Conservation (phyloP, 495 filamentous ascomycete species). For the Cryomyces minteri region DNA sequence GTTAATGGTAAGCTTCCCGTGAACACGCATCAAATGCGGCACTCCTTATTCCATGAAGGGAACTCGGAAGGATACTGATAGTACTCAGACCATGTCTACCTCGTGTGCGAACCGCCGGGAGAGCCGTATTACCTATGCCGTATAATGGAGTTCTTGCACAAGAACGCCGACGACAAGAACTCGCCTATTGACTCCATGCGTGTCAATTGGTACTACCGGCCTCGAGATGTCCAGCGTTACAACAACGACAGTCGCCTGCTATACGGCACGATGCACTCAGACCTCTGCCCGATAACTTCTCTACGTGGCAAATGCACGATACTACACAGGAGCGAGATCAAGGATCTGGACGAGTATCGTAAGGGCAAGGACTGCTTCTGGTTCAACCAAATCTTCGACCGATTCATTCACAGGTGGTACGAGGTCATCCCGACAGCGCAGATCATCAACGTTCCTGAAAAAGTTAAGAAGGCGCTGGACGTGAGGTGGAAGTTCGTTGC, state of each 20-base stretch:
- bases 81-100: conserved; percentile 74
- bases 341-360: conserved; percentile 66
- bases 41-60: no score
- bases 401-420: conserved; percentile 95
- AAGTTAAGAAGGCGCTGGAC: conserved; percentile 86
- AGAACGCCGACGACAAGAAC: conserved; percentile 43
- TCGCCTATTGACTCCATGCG: conserved; percentile 70
- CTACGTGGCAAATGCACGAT: conserved; percentile 87
- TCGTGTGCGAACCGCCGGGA: conserved; percentile 92
- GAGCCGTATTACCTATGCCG: conserved; percentile 95
- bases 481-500: conserved; percentile 91
- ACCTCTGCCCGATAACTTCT: conserved; percentile 80
- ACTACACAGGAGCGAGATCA: conserved; percentile 69
- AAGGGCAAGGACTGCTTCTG: conserved; percentile 75
- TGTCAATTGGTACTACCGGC: conserved; percentile 97
- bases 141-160: conserved; percentile 93
- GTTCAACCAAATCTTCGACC: conserved; percentile 95
- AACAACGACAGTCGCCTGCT: conserved; percentile 74
- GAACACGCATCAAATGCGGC: neutral
- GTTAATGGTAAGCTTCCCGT: conserved; percentile 57
- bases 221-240: conserved; percentile 85
- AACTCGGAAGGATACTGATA: no score
- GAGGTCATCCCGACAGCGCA: conserved; percentile 82
- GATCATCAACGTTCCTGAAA: conserved; percentile 89
- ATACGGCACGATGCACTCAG: conserved; percentile 96